These are phyloP conservation scores for Nicotiana tomentosiformis DNA, from an alignment of 257 asterid genomes.

Conservation along the genomic window DNA sequence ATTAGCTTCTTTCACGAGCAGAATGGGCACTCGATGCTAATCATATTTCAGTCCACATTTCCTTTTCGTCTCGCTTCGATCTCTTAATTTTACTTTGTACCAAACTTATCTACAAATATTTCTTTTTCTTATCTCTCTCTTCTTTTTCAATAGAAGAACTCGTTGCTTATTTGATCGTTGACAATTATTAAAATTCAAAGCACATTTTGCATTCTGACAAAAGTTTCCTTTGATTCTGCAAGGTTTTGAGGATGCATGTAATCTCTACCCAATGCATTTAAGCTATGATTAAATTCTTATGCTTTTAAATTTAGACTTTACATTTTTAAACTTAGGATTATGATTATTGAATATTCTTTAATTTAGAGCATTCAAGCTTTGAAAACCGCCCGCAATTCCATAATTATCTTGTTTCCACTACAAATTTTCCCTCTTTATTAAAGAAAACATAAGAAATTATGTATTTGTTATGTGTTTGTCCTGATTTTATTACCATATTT, in stretches of 20 bases:
- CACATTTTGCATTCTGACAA: not conserved
- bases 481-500: no score
- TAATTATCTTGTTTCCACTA: no score
- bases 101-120: not conserved
- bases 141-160: not conserved
- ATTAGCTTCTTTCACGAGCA: no score
- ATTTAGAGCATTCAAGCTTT: no score
- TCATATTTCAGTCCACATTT: not conserved
- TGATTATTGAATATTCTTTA: not conserved
- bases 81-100: no score
- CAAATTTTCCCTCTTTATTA: no score
- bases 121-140: not conserved
- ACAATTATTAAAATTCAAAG: not conserved
- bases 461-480: no score
- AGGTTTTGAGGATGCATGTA: not conserved
- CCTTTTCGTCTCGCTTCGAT: not conserved
- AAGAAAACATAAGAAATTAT: no score
- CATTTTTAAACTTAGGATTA: not conserved
- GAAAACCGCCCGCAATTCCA: no score
- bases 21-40: not conserved
- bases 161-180: not conserved
- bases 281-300: not conserved
- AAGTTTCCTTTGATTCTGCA: not conserved
- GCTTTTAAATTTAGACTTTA: not conserved
- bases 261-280: not conserved